Evolutionary conservation across 106 monocot species (phyloP), one percentile per base, ranked within the genome.

Genomic region (Hemerocallis citrina): DNA sequence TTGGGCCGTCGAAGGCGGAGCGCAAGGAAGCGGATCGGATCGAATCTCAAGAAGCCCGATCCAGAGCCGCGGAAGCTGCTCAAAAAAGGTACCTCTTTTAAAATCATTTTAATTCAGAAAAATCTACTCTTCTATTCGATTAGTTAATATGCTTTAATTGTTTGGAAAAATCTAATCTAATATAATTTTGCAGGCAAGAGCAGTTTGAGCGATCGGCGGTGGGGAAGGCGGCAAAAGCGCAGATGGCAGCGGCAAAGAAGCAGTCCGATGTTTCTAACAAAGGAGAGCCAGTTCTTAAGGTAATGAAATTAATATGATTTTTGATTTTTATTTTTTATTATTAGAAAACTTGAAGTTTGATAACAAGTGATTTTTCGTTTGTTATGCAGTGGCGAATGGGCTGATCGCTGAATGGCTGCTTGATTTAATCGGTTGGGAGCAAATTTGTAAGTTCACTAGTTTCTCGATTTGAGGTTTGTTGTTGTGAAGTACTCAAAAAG

Each of bases 221-320:
- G 1, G 91, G 96, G n/a, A 81, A 74, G 54, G 96, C 96, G 0
- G 91, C 81, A 11, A 66, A 71, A 49, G 79, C 81, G 23, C 85
- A 90, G 55, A 74, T 87, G 57, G 72, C 75, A 4, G 84, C 82
- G 28, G 77, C 80, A 5, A 58, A 65, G 19, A 86, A 86, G 79
- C 63, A 76, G 48, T 60, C 72, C 0, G 66, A 75, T 35, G 33
- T 27, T 14, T 20, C 59, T 6, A 35, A 52, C 64, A 68, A 43
- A 70, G 94, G 94, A 28, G 91, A 91, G 52, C 96, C 96, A 3
- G 96, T 91, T 37, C 91, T 96, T 31, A 84, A 79, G 87, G 96
- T 91, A n/a, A n/a, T n/a, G n/a, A 46, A 34, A n/a, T n/a, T n/a
- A n/a, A n/a, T n/a, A n/a, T n/a, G n/a, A n/a, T n/a, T n/a, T n/a